A percentile compares a stretch with the other conserved stretches of the same genome.
Conservation (phyloP, 2,329 filamentous ascomycete species). For the Lasiodiplodia theobromae region DNA sequence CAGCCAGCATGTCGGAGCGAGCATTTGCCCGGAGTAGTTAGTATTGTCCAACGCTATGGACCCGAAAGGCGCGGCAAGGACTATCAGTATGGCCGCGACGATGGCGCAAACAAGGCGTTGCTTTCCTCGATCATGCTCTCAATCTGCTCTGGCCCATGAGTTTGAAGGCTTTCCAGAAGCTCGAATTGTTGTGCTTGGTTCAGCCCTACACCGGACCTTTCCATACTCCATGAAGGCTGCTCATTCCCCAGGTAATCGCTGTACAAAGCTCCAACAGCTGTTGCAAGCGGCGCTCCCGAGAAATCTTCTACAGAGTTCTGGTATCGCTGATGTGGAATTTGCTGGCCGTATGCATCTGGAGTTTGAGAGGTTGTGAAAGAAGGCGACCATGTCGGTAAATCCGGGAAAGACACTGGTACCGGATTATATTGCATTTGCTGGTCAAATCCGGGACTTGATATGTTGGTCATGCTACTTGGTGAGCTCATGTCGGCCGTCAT, state of each 20-base stretch:
- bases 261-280: slow-evolving; percentile 27
- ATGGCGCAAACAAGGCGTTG: slow-evolving; percentile 32
- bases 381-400: slow-evolving; percentile 47
- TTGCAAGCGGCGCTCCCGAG: background rate
- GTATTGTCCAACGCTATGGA: background rate
- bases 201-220: slow-evolving; percentile 54
- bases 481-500: slow-evolving; percentile 20
- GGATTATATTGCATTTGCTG: slow-evolving; percentile 37
- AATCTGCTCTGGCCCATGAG: slow-evolving; percentile 48
- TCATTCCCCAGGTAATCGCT: slow-evolving; percentile 51
- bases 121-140: slow-evolving; percentile 52
- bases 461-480: background rate
- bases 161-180: slow-evolving; percentile 81
- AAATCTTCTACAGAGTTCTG: slow-evolving; percentile 11
- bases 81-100: slow-evolving; percentile 7
- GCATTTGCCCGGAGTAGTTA: background rate
- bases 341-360: slow-evolving; percentile 39
- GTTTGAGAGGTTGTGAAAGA: slow-evolving; percentile 43
- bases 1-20: background rate
- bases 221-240: slow-evolving; percentile 65
- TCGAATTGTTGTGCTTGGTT: slow-evolving; percentile 84
- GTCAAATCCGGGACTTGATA: slow-evolving; percentile 20
- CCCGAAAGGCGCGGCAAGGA: background rate
- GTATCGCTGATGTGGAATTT: slow-evolving; percentile 34
- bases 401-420: slow-evolving; percentile 46